Percentiles rank a stretch among this genome's conserved stretches.
phyloP scores from a whole-genome alignment of 2,329 filamentous ascomycete genomes.

The Hypoxylon sp. region DNA sequence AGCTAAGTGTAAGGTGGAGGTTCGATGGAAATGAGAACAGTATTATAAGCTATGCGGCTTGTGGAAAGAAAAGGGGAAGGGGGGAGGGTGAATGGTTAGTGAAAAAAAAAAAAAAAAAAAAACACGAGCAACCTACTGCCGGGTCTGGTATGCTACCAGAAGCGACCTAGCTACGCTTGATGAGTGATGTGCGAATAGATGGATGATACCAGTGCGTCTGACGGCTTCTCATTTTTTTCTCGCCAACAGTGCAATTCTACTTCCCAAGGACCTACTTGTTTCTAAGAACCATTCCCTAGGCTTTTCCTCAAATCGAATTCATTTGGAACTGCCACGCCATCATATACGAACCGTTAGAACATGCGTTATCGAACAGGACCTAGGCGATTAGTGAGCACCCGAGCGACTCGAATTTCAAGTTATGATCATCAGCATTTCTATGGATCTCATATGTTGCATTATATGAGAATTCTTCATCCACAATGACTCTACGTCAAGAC shows the following conservation, averaged over 20 bases:
- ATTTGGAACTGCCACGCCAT: too few species aligned
- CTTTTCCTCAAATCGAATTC: background rate
- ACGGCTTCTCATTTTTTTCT: background rate
- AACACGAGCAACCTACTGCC: background rate
- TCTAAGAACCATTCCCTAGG: background rate
- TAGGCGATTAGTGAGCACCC: too few species aligned
- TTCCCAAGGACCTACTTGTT: background rate
- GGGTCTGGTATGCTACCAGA: background rate
- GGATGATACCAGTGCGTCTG: background rate
- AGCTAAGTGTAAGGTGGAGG: constrained; percentile 16
- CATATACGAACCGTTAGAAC: background rate
- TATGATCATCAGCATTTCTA: too few species aligned
- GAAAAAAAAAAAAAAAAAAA: too few species aligned
- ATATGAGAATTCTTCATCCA: background rate
- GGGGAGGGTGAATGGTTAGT: background rate
- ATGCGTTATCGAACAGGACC: background rate
- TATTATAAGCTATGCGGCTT: background rate
- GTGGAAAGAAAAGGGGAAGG: too few species aligned
- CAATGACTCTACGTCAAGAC: background rate
- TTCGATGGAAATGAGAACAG: background rate
- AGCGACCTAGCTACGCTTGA: background rate
- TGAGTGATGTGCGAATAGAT: background rate
- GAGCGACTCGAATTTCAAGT: too few species aligned
- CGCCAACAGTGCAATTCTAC: background rate
- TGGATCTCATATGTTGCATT: too few species aligned